Conservation (phyloP, 192 early-diverging fungal species). For the Linnemannia schmuckeri region DNA sequence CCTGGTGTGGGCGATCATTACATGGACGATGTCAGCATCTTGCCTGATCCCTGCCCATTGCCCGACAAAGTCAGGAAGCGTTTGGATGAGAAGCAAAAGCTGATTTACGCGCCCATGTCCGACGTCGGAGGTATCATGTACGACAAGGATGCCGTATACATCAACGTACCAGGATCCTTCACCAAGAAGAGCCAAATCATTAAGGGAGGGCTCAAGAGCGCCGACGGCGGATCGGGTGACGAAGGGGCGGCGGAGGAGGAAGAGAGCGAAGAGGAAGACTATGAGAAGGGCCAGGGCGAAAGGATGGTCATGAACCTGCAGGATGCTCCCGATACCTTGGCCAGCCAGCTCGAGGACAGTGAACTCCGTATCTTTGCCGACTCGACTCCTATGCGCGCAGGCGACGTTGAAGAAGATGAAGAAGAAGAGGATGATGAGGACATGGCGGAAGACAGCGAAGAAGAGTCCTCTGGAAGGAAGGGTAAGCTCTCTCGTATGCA, state of each 20-base stretch:
- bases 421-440: slow-evolving; percentile 61
- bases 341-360: slow-evolving; percentile 75
- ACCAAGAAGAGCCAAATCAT: slow-evolving; percentile 67
- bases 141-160: slow-evolving; percentile 99
- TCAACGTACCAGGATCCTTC: slow-evolving; percentile 92
- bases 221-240: slow-evolving; percentile 40
- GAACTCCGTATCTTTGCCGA: slow-evolving; percentile 77
- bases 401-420: slow-evolving; percentile 50
- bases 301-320: slow-evolving; percentile 95
- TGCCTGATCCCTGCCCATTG: slow-evolving; percentile 96
- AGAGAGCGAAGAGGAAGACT: slow-evolving; percentile 62
- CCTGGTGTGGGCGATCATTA: slow-evolving; percentile 94
- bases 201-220: slow-evolving; percentile 56
- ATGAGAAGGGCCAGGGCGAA: slow-evolving; percentile 80
- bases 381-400: slow-evolving; percentile 70
- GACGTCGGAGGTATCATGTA: slow-evolving; percentile 98
- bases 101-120: slow-evolving; percentile 98
- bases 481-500: slow-evolving; percentile 11
- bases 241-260: slow-evolving; percentile 53
- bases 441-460: slow-evolving; percentile 55
- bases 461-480: slow-evolving; percentile 60
- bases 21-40: slow-evolving; percentile 78
- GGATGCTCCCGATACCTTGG: slow-evolving; percentile 81
- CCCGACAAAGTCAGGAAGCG: slow-evolving; percentile 93
- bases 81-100: slow-evolving; percentile 93